Conservation (phyloP, 331 rosid species). For the Prunus yedoensis region DNA sequence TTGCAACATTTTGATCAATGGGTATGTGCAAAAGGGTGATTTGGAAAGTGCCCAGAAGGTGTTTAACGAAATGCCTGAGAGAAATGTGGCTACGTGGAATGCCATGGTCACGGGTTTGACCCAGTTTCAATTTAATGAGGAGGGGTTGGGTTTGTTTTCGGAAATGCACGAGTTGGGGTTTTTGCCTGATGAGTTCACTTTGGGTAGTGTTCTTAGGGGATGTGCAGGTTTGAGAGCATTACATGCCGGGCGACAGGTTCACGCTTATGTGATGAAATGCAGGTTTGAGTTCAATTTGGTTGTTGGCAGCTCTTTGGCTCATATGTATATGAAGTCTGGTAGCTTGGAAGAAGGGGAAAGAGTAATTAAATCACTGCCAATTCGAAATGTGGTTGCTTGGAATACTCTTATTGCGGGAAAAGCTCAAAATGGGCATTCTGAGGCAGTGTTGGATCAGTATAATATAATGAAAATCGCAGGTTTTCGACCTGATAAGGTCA, state of each 20-base stretch:
- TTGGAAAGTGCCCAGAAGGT: constrained; percentile 54
- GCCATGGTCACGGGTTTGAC: constrained; percentile 71
- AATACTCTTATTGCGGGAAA: constrained; percentile 87
- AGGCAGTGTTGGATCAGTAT: constrained; percentile 64
- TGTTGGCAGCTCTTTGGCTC: constrained; percentile 79
- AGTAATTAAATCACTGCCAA: constrained; percentile 57
- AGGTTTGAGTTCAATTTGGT: constrained; percentile 68
- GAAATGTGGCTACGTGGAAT: constrained; percentile 82
- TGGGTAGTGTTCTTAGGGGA: constrained; percentile 78
- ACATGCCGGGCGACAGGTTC: constrained; percentile 63
- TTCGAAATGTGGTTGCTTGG: constrained; percentile 78
- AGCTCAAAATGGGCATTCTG: constrained; percentile 58
- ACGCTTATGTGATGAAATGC: constrained; percentile 62
- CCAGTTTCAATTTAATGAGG: constrained; percentile 61
- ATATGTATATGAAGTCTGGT: constrained; percentile 85
- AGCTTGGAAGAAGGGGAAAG: constrained; percentile 66
- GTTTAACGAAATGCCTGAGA: constrained; percentile 75
- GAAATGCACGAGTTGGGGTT: constrained; percentile 60
- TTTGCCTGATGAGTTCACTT: constrained; percentile 66
- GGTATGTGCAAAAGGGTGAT: constrained; percentile 44
- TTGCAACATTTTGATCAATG: constrained; percentile 70
- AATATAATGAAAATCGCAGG: constrained; percentile 65
- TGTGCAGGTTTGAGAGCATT: constrained; percentile 72
- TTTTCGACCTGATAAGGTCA: constrained; percentile 68
- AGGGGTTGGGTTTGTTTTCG: constrained; percentile 50